Evolutionary conservation across 805 yeast species (phyloP).

Genomic region (Barnettozyma botsteinii): DNA sequence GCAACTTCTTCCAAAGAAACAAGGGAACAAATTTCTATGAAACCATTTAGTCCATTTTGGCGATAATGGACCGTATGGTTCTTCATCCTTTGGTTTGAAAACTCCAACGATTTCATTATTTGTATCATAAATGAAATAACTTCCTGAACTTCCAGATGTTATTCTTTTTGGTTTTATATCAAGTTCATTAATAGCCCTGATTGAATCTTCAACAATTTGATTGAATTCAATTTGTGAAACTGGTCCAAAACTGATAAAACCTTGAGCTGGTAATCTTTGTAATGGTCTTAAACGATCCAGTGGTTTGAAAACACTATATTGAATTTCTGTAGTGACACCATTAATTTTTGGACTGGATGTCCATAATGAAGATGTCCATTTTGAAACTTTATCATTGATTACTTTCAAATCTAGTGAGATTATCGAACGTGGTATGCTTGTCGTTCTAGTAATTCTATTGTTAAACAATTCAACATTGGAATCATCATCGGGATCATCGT

Average conservation of each 20-base stretch:
- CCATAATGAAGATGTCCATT: constrained; percentile 28
- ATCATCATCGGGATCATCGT: too few relatives aligned
- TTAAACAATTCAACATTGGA: not conserved
- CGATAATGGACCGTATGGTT: constrained; percentile 71
- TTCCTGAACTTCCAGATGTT: constrained; percentile 63
- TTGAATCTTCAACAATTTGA: constrained; percentile 36
- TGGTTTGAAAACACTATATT: constrained; percentile 50
- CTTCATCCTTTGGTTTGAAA: constrained; percentile 76
- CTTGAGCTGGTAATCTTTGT: constrained; percentile 25
- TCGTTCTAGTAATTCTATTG: constrained; percentile 6
- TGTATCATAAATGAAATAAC: constrained; percentile 49
- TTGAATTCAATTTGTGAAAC: constrained; percentile 30
- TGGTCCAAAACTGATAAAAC: constrained; percentile 25
- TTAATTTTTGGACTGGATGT: constrained; percentile 15
- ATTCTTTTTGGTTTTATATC: constrained; percentile 48
- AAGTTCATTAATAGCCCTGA: constrained; percentile 38
- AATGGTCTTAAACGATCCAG: constrained; percentile 27
- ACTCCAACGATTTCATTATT: constrained; percentile 43
- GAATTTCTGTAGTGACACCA: constrained; percentile 37
- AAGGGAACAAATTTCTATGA: constrained; percentile 69
- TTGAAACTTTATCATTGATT: constrained; percentile 19
- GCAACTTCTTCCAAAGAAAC: constrained; percentile 71
- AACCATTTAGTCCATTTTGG: constrained; percentile 81
- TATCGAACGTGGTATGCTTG: constrained; percentile 19
- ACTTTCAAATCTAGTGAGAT: constrained; percentile 21